phyloP scores from a whole-genome alignment of 2,329 filamentous ascomycete species.

The Epichloe scottii region DNA sequence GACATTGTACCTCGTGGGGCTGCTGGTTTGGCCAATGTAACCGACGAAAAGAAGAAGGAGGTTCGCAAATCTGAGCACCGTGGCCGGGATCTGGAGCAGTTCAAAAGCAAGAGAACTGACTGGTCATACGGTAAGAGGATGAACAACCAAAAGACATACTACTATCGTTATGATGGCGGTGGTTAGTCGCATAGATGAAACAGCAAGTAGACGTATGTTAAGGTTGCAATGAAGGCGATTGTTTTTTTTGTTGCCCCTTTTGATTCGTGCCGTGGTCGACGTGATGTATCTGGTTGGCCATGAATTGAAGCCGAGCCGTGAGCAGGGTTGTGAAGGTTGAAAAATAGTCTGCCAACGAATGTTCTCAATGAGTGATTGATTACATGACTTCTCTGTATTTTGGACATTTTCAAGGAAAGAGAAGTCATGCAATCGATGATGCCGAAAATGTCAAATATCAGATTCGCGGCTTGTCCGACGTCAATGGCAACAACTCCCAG shows the following conservation, averaged over 20 bases:
- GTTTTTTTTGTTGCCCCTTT: background rate
- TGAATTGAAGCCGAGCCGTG: background rate
- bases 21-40: slow-evolving; percentile 67
- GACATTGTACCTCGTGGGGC: slow-evolving; percentile 55
- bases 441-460: too few species aligned
- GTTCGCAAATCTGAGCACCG: slow-evolving; percentile 56
- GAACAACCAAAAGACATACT: slow-evolving; percentile 60
- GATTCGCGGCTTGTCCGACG: too few species aligned
- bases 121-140: slow-evolving; percentile 59
- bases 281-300: too few species aligned
- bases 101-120: slow-evolving; percentile 49
- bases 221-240: background rate
- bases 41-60: slow-evolving; percentile 60
- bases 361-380: too few species aligned
- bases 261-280: background rate
- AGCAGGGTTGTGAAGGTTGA: background rate
- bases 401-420: too few species aligned
- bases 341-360: too few species aligned
- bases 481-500: too few species aligned
- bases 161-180: slow-evolving; percentile 35
- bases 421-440: too few species aligned
- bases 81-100: slow-evolving; percentile 51
- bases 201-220: background rate
- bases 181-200: slow-evolving; percentile 19
- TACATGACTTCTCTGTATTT: too few species aligned